Conservation (phyloP, 768 basidiomycete genomes). For the Naganishia randhawae region DNA sequence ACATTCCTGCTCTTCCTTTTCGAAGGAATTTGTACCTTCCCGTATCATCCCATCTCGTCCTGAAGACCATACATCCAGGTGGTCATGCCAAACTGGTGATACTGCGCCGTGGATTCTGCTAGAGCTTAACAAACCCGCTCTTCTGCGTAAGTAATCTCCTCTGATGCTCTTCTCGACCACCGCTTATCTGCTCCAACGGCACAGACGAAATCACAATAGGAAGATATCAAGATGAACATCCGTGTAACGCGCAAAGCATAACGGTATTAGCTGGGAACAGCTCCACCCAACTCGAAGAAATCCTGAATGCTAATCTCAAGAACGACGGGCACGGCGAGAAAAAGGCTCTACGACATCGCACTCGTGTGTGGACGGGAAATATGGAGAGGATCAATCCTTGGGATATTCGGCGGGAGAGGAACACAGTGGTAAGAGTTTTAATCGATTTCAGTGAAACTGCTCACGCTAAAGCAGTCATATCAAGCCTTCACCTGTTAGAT, state of each 20-base stretch:
- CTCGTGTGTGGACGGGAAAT: not conserved
- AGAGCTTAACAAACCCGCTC: constrained; percentile 15
- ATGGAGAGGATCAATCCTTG: not conserved
- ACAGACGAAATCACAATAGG: constrained; percentile 31
- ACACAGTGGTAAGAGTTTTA: constrained; percentile 11
- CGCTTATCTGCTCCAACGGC: not conserved
- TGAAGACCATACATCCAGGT: constrained; percentile 28
- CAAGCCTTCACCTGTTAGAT: constrained; percentile 22
- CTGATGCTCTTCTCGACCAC: not conserved
- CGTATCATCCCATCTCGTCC: constrained; percentile 30
- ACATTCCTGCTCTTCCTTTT: constrained; percentile 26
- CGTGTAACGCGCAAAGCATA: constrained; percentile 33
- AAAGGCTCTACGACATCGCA: not conserved
- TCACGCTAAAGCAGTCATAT: not conserved
- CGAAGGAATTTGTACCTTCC: constrained; percentile 21
- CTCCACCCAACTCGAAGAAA: constrained; percentile 24
- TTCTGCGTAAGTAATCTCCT: constrained; percentile 24
- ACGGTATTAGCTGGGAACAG: constrained; percentile 29
- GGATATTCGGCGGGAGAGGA: constrained; percentile 3
- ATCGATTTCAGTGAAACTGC: not conserved
- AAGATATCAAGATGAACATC: constrained; percentile 33
- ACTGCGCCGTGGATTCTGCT: constrained; percentile 28
- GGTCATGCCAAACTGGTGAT: constrained; percentile 23
- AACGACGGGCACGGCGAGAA: constrained; percentile 27
- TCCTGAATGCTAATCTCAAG: constrained; percentile 22